Evolutionary conservation across 306 rosid genomes (phyloP).

Genomic region (Pyrus bretschneideri): DNA sequence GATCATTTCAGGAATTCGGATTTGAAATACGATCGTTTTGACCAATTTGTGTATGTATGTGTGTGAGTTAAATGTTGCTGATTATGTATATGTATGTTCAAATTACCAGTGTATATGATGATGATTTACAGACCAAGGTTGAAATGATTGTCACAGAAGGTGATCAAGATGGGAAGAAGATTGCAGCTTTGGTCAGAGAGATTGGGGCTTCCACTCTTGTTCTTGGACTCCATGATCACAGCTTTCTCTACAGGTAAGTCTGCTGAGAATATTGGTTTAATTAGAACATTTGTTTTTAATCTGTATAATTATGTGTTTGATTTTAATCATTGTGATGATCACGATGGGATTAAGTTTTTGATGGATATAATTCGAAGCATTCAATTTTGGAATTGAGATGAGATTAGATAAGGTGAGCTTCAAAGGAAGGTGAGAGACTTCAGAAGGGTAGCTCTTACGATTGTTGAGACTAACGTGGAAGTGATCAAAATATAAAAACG

Average conservation of each 20-base stretch:
- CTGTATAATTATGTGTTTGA: not conserved
- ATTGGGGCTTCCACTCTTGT: conserved; percentile 76
- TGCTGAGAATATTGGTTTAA: not conserved
- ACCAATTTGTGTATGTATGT: not conserved
- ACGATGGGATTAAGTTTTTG: not conserved
- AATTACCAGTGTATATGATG: conserved; percentile 12
- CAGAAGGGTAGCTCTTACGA: not conserved
- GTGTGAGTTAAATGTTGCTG: not conserved
- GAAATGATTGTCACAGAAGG: conserved; percentile 88
- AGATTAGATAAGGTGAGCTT: conserved; percentile 13
- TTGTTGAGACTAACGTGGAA: too few relatives aligned
- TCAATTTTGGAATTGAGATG: not conserved
- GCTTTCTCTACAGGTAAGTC: conserved; percentile 90
- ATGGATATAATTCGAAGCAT: conserved; percentile 1
- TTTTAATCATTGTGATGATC: not conserved
- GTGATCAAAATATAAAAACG: too few relatives aligned
- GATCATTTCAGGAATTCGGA: too few relatives aligned
- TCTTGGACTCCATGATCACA: conserved; percentile 80
- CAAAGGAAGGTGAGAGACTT: not conserved
- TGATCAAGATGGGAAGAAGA: conserved; percentile 59
- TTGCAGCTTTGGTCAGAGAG: conserved; percentile 50
- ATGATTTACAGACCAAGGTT: conserved; percentile 73
- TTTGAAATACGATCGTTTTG: not conserved
- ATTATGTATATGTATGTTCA: not conserved
- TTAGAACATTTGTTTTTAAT: not conserved